phyloP scores from a whole-genome alignment of 2,329 filamentous ascomycete species.

The Neocucurbitaria cava region DNA sequence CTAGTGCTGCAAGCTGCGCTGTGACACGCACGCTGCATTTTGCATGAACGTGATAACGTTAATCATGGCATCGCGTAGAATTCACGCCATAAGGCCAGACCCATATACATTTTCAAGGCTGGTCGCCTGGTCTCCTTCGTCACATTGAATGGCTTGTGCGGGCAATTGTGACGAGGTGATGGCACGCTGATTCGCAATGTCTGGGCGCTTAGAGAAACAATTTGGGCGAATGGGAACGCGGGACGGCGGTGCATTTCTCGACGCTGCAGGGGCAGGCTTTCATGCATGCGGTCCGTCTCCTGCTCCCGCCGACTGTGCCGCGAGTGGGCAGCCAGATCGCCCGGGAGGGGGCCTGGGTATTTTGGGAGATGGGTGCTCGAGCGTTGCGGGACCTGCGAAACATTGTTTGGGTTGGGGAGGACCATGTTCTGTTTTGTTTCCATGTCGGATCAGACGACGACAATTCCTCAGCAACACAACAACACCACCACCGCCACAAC shows the following conservation, averaged over 20 bases:
- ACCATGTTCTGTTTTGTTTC: conserved; percentile 7
- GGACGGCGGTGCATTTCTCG: conserved; percentile 8
- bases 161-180: conserved; percentile 16
- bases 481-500: background rate
- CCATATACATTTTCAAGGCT: conserved; percentile 5
- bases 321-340: conserved; percentile 17
- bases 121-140: background rate
- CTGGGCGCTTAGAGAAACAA: conserved; percentile 22
- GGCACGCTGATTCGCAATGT: conserved; percentile 12
- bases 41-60: conserved; percentile 22
- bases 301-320: conserved; percentile 35
- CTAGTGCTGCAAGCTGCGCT: conserved; percentile 11
- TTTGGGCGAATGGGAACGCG: conserved; percentile 13
- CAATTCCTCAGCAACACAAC: background rate
- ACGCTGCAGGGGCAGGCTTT: conserved; percentile 18
- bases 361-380: conserved; percentile 6
- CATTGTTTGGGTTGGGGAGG: conserved; percentile 22
- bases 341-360: conserved; percentile 6
- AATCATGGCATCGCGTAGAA: conserved; percentile 21
- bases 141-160: conserved; percentile 9
- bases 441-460: background rate
- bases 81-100: conserved; percentile 14
- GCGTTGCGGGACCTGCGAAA: conserved; percentile 15
- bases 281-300: conserved; percentile 32
- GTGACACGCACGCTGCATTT: conserved; percentile 14